Evolutionary conservation across 495 filamentous ascomycete species (phyloP).

Genomic region (Melanomma pulvis-pyrius): DNA sequence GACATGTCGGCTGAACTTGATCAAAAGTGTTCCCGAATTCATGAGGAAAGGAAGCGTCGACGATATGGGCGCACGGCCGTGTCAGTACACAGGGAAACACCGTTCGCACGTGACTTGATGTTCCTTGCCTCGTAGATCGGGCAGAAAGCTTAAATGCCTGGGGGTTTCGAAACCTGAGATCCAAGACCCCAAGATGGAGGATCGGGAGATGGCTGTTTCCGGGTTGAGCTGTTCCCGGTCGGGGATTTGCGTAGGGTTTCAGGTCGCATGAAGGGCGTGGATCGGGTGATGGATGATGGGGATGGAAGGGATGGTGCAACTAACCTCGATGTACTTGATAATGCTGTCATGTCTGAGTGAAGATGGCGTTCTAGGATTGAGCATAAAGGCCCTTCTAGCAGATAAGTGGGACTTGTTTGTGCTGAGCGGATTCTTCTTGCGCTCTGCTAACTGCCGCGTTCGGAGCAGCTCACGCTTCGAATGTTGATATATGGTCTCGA

Average conservation of each 20-base stretch:
- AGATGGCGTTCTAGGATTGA: no score
- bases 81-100: neutral
- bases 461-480: no score
- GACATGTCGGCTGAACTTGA: no score
- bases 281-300: neutral
- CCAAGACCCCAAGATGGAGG: neutral
- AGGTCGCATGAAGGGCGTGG: neutral
- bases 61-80: neutral
- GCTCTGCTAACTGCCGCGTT: no score
- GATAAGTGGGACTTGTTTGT: no score
- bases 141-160: conserved; percentile 13
- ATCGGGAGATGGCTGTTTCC: neutral
- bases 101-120: neutral
- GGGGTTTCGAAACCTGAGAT: conserved; percentile 22
- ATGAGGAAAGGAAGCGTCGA: no score
- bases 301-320: neutral
- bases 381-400: no score
- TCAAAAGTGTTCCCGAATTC: no score
- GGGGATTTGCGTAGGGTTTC: neutral
- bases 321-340: no score
- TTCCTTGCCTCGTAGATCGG: neutral
- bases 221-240: neutral
- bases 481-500: no score
- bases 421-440: no score
- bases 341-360: no score